Evolutionary conservation across 352 stramenopile species (phyloP).

Genomic region (Phytophthora brassicae): DNA sequence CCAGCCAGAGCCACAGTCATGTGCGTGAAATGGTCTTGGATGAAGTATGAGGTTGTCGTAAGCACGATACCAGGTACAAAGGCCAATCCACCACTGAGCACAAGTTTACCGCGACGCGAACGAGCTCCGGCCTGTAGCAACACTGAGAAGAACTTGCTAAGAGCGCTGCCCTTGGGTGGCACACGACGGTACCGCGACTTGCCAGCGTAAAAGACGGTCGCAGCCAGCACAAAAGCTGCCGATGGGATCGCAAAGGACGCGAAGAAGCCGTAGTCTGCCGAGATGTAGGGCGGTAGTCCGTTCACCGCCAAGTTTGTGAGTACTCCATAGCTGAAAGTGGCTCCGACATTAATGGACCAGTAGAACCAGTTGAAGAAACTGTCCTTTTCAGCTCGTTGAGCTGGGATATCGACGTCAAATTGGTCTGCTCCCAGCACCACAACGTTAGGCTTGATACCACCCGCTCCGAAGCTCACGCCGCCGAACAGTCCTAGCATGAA

Average conservation of each 20-base stretch:
- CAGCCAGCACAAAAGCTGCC: constrained; percentile 75
- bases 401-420: constrained; percentile 73
- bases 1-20: constrained; percentile 61
- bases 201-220: constrained; percentile 79
- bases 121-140: constrained; percentile 58
- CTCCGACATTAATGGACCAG: constrained; percentile 92
- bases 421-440: constrained; percentile 80
- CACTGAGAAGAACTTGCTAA: constrained; percentile 74
- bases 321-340: constrained; percentile 89
- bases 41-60: constrained; percentile 81
- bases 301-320: constrained; percentile 91
- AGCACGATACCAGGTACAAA: constrained; percentile 77
- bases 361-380: constrained; percentile 96
- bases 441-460: constrained; percentile 79
- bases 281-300: constrained; percentile 82
- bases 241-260: constrained; percentile 87
- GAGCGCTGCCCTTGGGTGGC: constrained; percentile 73
- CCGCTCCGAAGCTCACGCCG: constrained; percentile 68
- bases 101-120: constrained; percentile 61
- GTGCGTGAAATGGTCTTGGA: constrained; percentile 57
- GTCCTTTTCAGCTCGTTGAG: constrained; percentile 76
- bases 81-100: constrained; percentile 70
- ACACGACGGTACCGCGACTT: constrained; percentile 63
- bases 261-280: constrained; percentile 84
- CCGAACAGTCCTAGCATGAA: constrained; percentile 87